A percentile compares a stretch with the other conserved stretches of the same genome.
These are phyloP conservation scores for Neospora caninum DNA, from an alignment of 169 alveolate species.

Conservation along the genomic window DNA sequence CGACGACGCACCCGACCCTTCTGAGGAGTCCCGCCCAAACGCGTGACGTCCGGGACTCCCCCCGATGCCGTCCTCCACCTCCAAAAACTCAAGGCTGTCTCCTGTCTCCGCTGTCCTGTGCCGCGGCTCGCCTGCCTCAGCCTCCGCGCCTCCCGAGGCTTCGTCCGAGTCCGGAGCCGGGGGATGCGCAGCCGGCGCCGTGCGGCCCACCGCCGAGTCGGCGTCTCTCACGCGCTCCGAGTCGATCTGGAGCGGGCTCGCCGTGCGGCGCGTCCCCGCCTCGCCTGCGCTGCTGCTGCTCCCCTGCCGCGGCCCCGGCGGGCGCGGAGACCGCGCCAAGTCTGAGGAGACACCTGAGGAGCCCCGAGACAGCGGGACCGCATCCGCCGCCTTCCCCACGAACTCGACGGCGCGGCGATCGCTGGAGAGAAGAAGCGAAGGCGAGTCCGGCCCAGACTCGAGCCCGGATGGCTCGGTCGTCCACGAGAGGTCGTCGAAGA, in stretches of 20 bases:
- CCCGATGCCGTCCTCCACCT: background rate
- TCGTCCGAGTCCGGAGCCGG: too few relatives aligned
- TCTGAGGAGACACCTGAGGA: too few relatives aligned
- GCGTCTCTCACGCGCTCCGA: too few relatives aligned
- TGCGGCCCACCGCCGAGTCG: too few relatives aligned
- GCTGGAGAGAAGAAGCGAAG: background rate
- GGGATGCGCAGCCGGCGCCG: too few relatives aligned
- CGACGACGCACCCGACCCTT: background rate
- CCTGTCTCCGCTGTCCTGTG: background rate
- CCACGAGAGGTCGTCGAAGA: slow-evolving; percentile 15
- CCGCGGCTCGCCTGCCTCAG: background rate
- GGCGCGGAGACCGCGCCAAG: too few relatives aligned
- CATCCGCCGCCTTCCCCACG: background rate
- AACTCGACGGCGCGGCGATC: background rate
- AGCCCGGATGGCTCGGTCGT: background rate
- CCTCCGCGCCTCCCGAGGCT: too few relatives aligned
- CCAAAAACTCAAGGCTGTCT: background rate
- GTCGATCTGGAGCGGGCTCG: too few relatives aligned
- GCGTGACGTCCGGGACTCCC: background rate
- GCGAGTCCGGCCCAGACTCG: background rate
- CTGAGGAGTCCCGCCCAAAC: background rate
- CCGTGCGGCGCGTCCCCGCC: too few relatives aligned
- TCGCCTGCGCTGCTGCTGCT: too few relatives aligned
- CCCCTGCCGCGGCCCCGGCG: too few relatives aligned
- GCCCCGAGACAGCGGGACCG: too few relatives aligned